Evolutionary conservation across 2,329 filamentous ascomycete genomes (phyloP).

Genomic region (Didymella lethalis): DNA sequence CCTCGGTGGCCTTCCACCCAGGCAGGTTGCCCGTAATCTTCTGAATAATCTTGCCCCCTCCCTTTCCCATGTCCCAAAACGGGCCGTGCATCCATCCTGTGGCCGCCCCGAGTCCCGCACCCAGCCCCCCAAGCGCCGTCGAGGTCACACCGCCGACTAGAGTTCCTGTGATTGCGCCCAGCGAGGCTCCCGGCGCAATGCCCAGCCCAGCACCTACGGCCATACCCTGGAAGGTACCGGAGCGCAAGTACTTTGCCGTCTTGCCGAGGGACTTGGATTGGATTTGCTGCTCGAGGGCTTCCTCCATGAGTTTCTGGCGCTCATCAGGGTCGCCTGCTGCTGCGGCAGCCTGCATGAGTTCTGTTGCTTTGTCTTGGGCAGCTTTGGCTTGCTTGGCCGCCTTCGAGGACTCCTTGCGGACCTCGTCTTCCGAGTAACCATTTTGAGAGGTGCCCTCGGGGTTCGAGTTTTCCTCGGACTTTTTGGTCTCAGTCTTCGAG

Average conservation of each 20-base stretch:
- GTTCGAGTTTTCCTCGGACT: neutral
- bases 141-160: conserved; percentile 33
- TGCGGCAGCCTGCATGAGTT: conserved; percentile 30
- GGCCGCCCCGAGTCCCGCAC: conserved; percentile 30
- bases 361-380: conserved; percentile 31
- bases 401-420: conserved; percentile 32
- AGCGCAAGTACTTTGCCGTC: conserved; percentile 37
- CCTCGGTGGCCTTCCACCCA: conserved; percentile 29
- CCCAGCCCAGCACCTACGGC: conserved; percentile 34
- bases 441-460: conserved; percentile 1
- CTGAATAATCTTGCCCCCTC: conserved; percentile 29
- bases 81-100: conserved; percentile 30
- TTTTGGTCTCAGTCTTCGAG: neutral
- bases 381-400: conserved; percentile 27
- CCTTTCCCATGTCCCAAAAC: conserved; percentile 24
- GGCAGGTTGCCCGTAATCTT: conserved; percentile 28
- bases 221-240: conserved; percentile 36
- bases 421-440: conserved; percentile 29
- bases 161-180: conserved; percentile 33
- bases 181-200: conserved; percentile 29
- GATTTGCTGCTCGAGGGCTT: conserved; percentile 32
- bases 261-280: conserved; percentile 37
- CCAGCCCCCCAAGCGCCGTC: conserved; percentile 29
- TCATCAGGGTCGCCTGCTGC: conserved; percentile 29
- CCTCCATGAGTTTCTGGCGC: conserved; percentile 33